These are phyloP conservation scores for Solanum etuberosum DNA, from an alignment of 257 asterid species.

Conservation along the genomic window DNA sequence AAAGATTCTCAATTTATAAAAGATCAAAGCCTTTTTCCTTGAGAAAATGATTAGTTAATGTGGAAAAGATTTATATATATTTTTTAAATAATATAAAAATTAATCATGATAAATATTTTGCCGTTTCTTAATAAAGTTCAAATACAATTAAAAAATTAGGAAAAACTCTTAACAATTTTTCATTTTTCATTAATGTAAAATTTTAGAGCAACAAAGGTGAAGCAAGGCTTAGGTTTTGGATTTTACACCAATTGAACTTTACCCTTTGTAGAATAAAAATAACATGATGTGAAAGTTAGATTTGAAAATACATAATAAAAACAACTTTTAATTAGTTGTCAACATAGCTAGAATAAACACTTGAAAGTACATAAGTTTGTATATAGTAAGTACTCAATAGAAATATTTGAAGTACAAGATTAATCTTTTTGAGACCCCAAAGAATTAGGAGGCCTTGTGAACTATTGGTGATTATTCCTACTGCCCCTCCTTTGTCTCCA, in stretches of 20 bases:
- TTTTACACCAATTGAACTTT: not conserved
- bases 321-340: not conserved
- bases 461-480: not conserved
- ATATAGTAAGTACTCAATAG: not conserved
- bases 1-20: not conserved
- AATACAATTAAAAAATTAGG: not conserved
- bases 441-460: not conserved
- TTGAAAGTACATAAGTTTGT: not conserved
- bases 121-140: not conserved
- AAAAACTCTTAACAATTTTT: not conserved
- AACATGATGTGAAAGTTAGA: not conserved
- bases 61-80: not conserved
- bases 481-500: not conserved
- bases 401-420: not conserved
- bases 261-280: not conserved
- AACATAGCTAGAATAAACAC: not conserved
- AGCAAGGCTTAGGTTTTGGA: not conserved
- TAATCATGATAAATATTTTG: not conserved
- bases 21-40: not conserved
- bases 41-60: not conserved
- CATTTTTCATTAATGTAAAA: not conserved
- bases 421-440: not conserved
- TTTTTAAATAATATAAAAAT: not conserved
- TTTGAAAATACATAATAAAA: not conserved
- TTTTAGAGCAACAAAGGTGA: not conserved